Evolutionary conservation across 2,329 filamentous ascomycete genomes (phyloP).

Genomic region (Diaporthe sp.): DNA sequence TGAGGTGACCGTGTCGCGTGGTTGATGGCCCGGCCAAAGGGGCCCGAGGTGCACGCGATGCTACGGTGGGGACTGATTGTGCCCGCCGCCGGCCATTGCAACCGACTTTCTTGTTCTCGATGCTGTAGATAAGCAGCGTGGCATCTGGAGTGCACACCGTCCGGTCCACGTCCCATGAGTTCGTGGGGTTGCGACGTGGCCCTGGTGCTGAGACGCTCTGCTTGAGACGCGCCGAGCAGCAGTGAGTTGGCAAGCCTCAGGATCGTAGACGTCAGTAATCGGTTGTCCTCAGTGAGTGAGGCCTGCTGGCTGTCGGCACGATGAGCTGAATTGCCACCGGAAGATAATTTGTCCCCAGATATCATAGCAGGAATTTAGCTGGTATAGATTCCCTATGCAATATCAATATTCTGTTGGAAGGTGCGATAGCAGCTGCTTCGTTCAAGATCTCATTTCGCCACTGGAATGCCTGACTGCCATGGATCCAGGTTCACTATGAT

Average conservation of each 20-base stretch:
- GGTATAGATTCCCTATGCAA: not conserved
- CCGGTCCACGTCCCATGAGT: not conserved
- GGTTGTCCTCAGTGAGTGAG: not conserved
- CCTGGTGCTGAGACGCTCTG: not conserved
- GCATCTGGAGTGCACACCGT: conserved; percentile 9
- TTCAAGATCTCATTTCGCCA: not conserved
- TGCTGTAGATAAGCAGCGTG: not conserved
- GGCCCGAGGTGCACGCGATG: conserved; percentile 11
- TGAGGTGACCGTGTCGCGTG: conserved; percentile 13
- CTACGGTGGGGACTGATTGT: not conserved
- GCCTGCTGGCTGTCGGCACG: not conserved
- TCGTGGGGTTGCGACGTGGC: conserved; percentile 24
- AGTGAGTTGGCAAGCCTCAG: not conserved
- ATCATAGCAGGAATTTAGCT: not conserved
- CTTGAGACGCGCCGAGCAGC: conserved; percentile 29
- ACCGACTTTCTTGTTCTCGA: not conserved
- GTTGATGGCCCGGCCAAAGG: not conserved
- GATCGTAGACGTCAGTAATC: not conserved
- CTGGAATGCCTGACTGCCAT: not conserved
- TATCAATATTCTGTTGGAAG: not conserved
- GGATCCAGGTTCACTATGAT: not conserved
- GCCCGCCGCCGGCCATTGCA: conserved; percentile 10
- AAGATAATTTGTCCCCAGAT: not conserved
- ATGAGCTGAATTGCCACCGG: not conserved
- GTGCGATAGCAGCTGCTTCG: not conserved